Conservation (phyloP, 2,329 filamentous ascomycete genomes). For the Neonectria magnoliae region DNA sequence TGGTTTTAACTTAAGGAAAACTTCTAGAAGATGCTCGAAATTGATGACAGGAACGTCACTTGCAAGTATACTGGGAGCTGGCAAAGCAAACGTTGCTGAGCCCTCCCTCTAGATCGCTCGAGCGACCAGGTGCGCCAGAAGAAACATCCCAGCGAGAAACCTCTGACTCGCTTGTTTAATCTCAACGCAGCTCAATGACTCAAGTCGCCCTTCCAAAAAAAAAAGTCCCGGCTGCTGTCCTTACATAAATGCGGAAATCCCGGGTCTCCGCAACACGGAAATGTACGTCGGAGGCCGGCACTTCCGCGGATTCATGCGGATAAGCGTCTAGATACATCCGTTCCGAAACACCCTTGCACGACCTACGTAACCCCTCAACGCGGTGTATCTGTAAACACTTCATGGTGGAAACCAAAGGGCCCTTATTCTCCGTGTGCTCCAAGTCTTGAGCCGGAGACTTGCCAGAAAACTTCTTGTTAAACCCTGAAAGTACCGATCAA, state of each 20-base stretch:
- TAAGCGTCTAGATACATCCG: neutral
- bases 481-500: slow-evolving; percentile 43
- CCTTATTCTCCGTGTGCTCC: neutral
- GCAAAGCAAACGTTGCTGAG: no score
- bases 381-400: neutral
- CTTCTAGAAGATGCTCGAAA: no score
- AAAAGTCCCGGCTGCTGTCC: neutral
- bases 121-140: no score
- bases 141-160: no score
- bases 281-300: neutral
- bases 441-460: neutral
- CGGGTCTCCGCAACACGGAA: neutral
- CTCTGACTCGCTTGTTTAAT: neutral
- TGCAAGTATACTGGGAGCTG: no score
- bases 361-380: neutral
- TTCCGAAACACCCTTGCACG: neutral
- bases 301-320: neutral
- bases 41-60: no score
- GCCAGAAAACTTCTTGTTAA: neutral
- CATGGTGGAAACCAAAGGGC: neutral
- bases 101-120: no score
- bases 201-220: neutral
- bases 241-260: neutral
- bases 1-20: no score
- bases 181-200: neutral